Conservation (phyloP, 805 yeast species). For the Cyberlindnera euphorbiae region DNA sequence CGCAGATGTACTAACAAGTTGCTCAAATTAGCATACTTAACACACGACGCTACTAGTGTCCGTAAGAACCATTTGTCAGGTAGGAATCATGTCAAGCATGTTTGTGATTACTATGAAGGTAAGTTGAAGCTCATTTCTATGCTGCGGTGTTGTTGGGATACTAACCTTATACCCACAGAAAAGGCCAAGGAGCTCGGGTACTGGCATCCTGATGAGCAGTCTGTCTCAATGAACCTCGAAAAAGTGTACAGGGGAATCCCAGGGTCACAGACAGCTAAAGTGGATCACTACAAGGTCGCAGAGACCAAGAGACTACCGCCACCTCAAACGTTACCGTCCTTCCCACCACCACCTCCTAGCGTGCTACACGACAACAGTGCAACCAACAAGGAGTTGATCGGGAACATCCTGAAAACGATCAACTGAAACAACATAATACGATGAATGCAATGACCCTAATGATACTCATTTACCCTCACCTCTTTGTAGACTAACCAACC, state of each 20-base stretch:
- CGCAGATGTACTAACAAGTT: conserved; percentile 1
- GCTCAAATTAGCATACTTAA: conserved; percentile 48
- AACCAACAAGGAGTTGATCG: conserved; percentile 13
- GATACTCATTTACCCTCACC: too few relatives aligned
- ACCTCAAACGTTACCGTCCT: conserved; percentile 19
- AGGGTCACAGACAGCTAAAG: conserved; percentile 17
- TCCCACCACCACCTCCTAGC: conserved; percentile 25
- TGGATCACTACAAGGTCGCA: conserved; percentile 19
- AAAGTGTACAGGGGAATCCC: conserved; percentile 29
- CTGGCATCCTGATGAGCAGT: conserved; percentile 27
- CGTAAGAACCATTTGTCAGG: conserved; percentile 77
- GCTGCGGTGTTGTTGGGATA: neutral
- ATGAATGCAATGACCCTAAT: too few relatives aligned
- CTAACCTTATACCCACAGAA: conserved; percentile 8
- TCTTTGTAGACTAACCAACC: too few relatives aligned
- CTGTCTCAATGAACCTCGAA: conserved; percentile 18
- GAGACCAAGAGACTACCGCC: conserved; percentile 22
- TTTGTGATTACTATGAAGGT: conserved; percentile 68
- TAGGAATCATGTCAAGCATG: conserved; percentile 64
- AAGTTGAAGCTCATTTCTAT: conserved; percentile 10
- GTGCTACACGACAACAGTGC: conserved; percentile 12
- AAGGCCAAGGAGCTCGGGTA: conserved; percentile 30
- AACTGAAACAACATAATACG: conserved; percentile 5
- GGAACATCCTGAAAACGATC: conserved; percentile 21
- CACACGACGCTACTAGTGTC: conserved; percentile 87